These are phyloP conservation scores for Moesziomyces parantarcticus DNA, from an alignment of 1,284 basidiomycete genomes.

Conservation along the genomic window DNA sequence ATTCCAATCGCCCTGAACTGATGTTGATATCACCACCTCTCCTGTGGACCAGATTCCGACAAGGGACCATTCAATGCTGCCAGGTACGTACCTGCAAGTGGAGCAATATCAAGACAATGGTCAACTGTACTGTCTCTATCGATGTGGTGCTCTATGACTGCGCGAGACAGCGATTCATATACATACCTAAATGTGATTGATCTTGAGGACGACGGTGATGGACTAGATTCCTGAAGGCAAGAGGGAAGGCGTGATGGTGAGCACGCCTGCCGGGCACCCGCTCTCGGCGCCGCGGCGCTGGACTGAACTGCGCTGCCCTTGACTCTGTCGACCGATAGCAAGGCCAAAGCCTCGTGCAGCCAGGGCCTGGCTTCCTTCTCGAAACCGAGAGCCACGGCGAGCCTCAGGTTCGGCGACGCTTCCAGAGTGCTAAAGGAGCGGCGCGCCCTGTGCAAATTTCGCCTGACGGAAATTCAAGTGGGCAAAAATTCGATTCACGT, in stretches of 20 bases:
- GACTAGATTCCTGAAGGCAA: slow-evolving; percentile 39
- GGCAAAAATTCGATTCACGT: neutral
- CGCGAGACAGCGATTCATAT: neutral
- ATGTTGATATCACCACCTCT: slow-evolving; percentile 13
- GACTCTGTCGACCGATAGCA: neutral
- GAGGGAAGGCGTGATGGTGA: slow-evolving; percentile 36
- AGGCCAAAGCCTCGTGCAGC: too few species aligned
- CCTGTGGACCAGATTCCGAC: slow-evolving; percentile 9
- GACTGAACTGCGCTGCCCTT: neutral
- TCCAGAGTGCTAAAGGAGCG: too few species aligned
- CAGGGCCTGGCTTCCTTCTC: neutral
- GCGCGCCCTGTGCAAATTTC: too few species aligned
- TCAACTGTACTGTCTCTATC: slow-evolving; percentile 6
- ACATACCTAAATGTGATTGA: slow-evolving; percentile 49
- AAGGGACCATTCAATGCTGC: slow-evolving; percentile 8
- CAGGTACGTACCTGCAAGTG: slow-evolving; percentile 31
- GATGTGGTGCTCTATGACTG: neutral
- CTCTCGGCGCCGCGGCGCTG: neutral
- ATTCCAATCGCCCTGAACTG: slow-evolving; percentile 13
- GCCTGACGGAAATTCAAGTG: too few species aligned
- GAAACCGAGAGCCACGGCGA: neutral
- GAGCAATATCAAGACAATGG: neutral
- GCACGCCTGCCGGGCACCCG: slow-evolving; percentile 10
- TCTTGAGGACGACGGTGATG: slow-evolving; percentile 49
- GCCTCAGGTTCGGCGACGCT: too few species aligned